A percentile compares a stretch with the other conserved stretches of the same genome.
Evolutionary conservation across 352 stramenopile species (phyloP).

Genomic region (Stephanocyclus meneghinianus): DNA sequence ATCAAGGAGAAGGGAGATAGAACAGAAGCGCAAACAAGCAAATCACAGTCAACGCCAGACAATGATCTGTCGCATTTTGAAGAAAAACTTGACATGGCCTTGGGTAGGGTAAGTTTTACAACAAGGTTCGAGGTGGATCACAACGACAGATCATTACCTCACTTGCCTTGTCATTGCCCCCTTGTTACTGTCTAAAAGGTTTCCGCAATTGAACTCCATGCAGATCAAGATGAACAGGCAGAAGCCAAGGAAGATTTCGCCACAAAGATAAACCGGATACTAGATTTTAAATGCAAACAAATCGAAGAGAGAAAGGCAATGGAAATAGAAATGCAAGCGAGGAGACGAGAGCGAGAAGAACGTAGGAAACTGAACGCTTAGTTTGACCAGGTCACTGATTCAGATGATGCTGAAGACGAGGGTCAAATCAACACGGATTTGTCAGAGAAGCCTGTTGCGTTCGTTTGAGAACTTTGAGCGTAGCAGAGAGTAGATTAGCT

Average conservation of each 20-base stretch:
- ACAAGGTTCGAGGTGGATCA: neutral
- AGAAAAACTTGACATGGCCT: neutral
- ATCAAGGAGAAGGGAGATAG: conserved; percentile 4
- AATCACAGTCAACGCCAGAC: neutral
- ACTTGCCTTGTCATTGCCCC: neutral
- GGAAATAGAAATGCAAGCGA: conserved; percentile 20
- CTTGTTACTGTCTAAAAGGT: neutral
- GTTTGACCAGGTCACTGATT: neutral
- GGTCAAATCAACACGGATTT: neutral
- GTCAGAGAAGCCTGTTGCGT: too few species aligned
- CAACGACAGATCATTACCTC: neutral
- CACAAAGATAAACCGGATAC: conserved; percentile 15
- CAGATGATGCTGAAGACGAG: neutral
- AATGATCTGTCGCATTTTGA: neutral
- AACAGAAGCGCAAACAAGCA: neutral
- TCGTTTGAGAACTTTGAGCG: too few species aligned
- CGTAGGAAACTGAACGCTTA: neutral
- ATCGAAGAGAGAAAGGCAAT: conserved; percentile 28
- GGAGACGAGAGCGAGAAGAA: conserved; percentile 20
- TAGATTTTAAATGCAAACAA: conserved; percentile 23
- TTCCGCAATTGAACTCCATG: neutral
- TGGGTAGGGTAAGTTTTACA: too few species aligned
- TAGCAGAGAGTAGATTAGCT: too few species aligned
- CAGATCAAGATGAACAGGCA: conserved; percentile 6
- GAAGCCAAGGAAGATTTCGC: conserved; percentile 9